Evolutionary conservation across 2,329 filamentous ascomycete genomes (phyloP), one percentile per base, ranked within the genome.

Genomic region (Alternaria sp.): DNA sequence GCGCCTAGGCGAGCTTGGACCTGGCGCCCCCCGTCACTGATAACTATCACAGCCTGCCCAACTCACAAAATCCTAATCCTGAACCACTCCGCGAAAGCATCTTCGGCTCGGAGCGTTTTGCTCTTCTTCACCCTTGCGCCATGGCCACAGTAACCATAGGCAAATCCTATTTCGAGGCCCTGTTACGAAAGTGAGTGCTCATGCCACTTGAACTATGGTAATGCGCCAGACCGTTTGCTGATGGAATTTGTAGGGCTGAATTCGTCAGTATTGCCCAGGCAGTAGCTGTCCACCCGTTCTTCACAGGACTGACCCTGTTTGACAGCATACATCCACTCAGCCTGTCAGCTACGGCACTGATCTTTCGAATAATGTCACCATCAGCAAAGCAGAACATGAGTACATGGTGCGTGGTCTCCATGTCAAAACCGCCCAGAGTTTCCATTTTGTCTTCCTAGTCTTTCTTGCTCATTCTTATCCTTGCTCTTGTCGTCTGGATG

Each of bases 331-430:
- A 25, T 77, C 78, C 56, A 74, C 69, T 45, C 66, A 77, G 54
- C 75, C 82, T 57, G 73, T 76, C 54, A 72, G 75, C 27, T 75
- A 77, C 50, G 75, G 80, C 55, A 68, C 78, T 16, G 66, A 72
- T 58, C 54, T 78, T 40, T 73, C 77, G 25, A 62, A 62, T 57
- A 80, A 80, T 63, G 81, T 91, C 48, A 85, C 82, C 58, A 85
- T 92, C 56, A 80, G 85, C 38, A 87, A 84, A 70, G 75, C 79
- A 51, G 88, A 93, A 71, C 87, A 92, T 77, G 84, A 89, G 51
- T 77, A 76, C 50, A 81, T 93, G 62, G 82, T 88, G 67, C 76
- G 83, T 58, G 65, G 69, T n/a, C 34, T n/a, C 53, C 46, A 22
- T 46, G 22, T 32, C 20, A 25, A 9, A 34, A 32, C 7, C 2